Conservation (phyloP, 2,329 filamentous ascomycete species). For the Ceratocystis variospora region DNA sequence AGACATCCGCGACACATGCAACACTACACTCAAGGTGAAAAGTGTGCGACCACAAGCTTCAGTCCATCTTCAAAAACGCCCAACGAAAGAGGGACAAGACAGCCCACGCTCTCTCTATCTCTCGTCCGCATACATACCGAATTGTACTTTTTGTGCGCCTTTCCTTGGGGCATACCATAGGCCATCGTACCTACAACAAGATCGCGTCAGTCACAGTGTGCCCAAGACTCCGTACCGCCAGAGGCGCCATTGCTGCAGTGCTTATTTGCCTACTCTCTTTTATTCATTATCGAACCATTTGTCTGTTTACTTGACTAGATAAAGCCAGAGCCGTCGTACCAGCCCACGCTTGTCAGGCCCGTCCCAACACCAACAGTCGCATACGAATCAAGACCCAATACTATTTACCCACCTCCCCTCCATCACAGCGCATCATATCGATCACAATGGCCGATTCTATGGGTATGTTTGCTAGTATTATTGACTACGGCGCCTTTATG, state of each 20-base stretch:
- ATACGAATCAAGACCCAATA: background rate
- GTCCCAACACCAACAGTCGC: background rate
- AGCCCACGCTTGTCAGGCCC: too few relatives aligned
- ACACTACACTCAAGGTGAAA: background rate
- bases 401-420: background rate
- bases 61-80: background rate
- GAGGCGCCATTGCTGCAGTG: background rate
- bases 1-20: background rate
- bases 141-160: background rate
- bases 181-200: background rate
- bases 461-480: slow-evolving; percentile 23
- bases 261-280: background rate
- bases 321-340: too few relatives aligned
- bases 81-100: background rate
- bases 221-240: background rate
- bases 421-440: background rate
- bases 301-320: background rate
- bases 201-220: background rate
- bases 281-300: background rate
- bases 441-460: slow-evolving; percentile 29
- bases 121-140: background rate
- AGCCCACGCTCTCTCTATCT: background rate
- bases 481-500: background rate
- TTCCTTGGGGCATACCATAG: background rate
- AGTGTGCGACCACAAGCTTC: background rate